Evolutionary conservation across 345 rosid species (phyloP), one percentile per base, ranked within the genome.

Genomic region (Lagerstroemia speciosa): DNA sequence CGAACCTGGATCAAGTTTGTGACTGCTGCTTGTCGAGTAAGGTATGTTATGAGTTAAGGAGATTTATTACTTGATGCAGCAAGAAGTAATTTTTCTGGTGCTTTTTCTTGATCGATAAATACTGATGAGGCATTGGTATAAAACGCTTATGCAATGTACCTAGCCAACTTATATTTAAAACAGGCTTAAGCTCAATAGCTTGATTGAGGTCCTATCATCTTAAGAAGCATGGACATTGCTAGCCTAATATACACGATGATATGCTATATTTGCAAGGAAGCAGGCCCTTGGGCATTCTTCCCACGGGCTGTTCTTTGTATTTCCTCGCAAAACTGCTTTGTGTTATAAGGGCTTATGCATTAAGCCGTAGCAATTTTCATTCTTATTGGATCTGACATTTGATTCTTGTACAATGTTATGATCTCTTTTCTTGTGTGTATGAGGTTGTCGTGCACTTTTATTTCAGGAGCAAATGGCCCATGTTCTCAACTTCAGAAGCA

Each of bases 1-100:
- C 80, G 81, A 72, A 73, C 79, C 46, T 94, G 96, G 96, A 75
- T 91, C 50, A 88, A 85, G 72, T 74, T 86, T 73, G 71, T 73
- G 3, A 40, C 86, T 62, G 86, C 83, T 43, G 89, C 84, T 75
- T 87, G 83, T 84, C 74, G 52, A 75, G 75, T 62, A 40, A 91
- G 97, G 96, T 88, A 80, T 72, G 88, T 67, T 43, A 33, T 12
- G 7, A 27, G 48, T n/a, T 26, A 50, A 14, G 11, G 33, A 33
- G 36, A 66, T 40, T 26, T 58, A 58, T 14, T 58, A 3, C 34
- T 58, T 26, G 10, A 12, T 2, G 63, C 17, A 12, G 34, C 33
- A 1, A 11, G 5, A 27, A 58, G 17, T 9, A 27, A 1, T 27
- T 27, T 58, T 2, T 27, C 32, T 30, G 34, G 30, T 27, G 63